These are phyloP conservation scores for Elaeis oleifera DNA, from an alignment of 202 grass and related monocot species.

Conservation along the genomic window DNA sequence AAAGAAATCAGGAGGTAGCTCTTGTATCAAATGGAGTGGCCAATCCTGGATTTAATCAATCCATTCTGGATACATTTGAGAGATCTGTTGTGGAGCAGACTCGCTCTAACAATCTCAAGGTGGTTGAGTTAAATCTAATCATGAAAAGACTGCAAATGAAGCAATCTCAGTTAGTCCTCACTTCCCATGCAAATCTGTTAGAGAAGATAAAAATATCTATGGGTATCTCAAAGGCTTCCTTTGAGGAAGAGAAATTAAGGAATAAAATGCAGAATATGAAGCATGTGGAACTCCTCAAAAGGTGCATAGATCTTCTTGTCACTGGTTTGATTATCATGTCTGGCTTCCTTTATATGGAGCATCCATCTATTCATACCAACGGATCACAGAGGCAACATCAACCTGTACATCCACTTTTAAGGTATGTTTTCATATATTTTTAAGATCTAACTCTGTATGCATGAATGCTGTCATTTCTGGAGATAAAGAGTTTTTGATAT, in stretches of 20 bases:
- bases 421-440: constrained; percentile 32
- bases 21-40: constrained; percentile 33
- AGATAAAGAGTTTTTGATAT: constrained; percentile 1
- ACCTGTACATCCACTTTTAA: constrained; percentile 41
- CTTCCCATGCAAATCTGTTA: constrained; percentile 49
- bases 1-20: constrained; percentile 35
- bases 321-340: constrained; percentile 84
- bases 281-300: constrained; percentile 52
- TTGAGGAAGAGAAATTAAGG: constrained; percentile 73
- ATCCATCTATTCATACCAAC: constrained; percentile 61
- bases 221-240: constrained; percentile 69
- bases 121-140: constrained; percentile 64
- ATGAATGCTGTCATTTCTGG: background rate
- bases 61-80: constrained; percentile 54
- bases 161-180: constrained; percentile 52
- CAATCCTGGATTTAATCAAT: constrained; percentile 33
- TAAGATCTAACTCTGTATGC: background rate
- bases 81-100: constrained; percentile 74
- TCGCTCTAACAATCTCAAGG: constrained; percentile 82
- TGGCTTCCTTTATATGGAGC: constrained; percentile 68
- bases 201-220: constrained; percentile 63
- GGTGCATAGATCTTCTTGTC: constrained; percentile 74
- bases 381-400: constrained; percentile 62
- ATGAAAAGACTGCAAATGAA: constrained; percentile 60
- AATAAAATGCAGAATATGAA: constrained; percentile 60